Evolutionary conservation across 176 grass and related monocot species (phyloP), one percentile per base, ranked within the genome.

Genomic region (Paspalum notatum): DNA sequence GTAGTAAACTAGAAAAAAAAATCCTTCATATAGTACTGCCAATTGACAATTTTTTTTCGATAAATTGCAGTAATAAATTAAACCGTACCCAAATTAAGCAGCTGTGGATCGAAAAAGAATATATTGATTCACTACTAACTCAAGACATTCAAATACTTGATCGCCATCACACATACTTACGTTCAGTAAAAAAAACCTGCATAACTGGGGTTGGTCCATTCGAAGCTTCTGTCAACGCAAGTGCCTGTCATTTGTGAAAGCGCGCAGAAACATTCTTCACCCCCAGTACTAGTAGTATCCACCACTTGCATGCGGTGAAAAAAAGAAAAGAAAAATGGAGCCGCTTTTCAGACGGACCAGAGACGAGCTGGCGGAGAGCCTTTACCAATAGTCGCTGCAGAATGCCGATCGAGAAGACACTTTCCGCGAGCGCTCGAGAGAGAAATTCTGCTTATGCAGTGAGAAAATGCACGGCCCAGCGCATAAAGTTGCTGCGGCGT

Each of bases 401-500:
- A 85, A 80, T 46, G 56, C 37, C 26, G 39, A 21, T 15, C 56
- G 32, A 32, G 32, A 10, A 39, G 39, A 76, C 46, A 77, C 37
- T 79, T 71, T 85, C 62, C 11, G 9, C 21, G 57, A 52, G 45
- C 44, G 45, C 8, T n/a, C 32, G 32, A 32, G 32, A 32, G 32
- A n/a, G 32, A 32, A 32, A 32, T n/a, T n/a, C n/a, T n/a, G n/a
- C n/a, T n/a, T n/a, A n/a, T 75, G 82, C 54, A 56, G 76, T 69
- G 52, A 75, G 76, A 85, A 89, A 85, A 78, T 84, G n/a, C n/a
- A 68, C 54, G 76, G 45, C 27, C 61, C 62, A 25, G 53, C 4
- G 52, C 68, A 46, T 10, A 84, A 84, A 75, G 76, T 62, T 84
- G 38, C 37, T 84, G 76, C 76, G 61, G 75, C 75, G 12, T 47